Base-by-base conservation (phyloP, 2,329 filamentous ascomycete genomes). In the Trichoderma endophyticum region DNA sequence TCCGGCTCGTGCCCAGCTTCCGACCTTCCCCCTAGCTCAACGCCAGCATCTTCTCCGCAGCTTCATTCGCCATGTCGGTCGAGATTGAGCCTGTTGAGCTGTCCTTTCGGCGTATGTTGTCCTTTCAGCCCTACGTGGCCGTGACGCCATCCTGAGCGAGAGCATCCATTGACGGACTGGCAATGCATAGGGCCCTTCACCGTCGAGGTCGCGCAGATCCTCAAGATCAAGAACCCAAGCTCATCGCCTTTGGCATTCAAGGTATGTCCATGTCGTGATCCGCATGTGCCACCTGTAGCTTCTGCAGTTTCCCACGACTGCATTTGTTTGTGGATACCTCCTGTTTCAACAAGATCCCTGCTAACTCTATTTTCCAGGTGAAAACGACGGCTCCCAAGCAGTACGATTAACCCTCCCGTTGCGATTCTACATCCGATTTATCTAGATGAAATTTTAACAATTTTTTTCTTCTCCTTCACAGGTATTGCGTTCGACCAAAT, bases 331-430 rank as follows among this genome's bases (percentile, higher is more conserved):
- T 59, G 70, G 56, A 71, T 57, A 66, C 70, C 62, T 71, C 36
- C 62, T 66, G 54, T 66, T 57, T 71, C 61, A 71, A 51, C 51
- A 36, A 34, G 15, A 57, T 36, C 39, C 32, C 36, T 73, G 66
- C 74, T 79, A 39, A 77, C 70, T 51, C 56, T 9, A 36, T 67
- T 48, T 64, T 48, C 15, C 77, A 97, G 94, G 96, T 99, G 83
- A 99, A 99, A 90, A 99, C 96, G 63, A 99, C 96, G 74, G 96
- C 96, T 64, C 96, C 96, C 39, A 98, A 98, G 85, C 96, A 98
- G 95, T 99, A 93, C 80, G 72, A 68, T 24, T 39, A 92, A 83
- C 74, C n/a, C 34, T 73, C 63, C 39, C 61, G 18, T 59, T 60
- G 73, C n/a, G 57, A 21, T 62, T 30, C 43, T 36, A 36, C 18